Conservation (phyloP, 805 yeast genomes). For the Cyberlindnera veronae region DNA sequence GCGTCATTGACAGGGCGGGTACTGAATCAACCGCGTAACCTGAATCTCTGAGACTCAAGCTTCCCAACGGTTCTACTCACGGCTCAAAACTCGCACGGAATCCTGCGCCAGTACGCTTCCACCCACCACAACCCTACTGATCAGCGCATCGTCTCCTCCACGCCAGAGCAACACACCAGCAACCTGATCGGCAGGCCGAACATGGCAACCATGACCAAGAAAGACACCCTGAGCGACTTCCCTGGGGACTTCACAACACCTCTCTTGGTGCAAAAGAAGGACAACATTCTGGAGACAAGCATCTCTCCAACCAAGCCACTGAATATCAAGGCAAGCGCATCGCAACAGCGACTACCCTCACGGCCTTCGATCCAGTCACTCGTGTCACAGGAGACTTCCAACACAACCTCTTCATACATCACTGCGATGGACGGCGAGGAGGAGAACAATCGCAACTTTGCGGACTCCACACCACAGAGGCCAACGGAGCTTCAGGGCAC, state of each 20-base stretch:
- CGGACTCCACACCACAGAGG: not conserved
- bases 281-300: slow-evolving; percentile 7
- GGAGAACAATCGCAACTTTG: not conserved
- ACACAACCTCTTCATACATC: slow-evolving; percentile 17
- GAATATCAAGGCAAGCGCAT: slow-evolving; percentile 11
- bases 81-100: no score
- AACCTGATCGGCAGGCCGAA: no score
- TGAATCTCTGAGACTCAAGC: not conserved
- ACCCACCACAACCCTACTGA: not conserved
- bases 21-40: no score
- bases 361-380: slow-evolving; percentile 13
- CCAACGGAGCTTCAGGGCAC: not conserved
- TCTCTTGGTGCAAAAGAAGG: not conserved
- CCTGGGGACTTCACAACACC: slow-evolving; percentile 11
- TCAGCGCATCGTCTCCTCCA: no score
- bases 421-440: slow-evolving; percentile 22
- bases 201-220: slow-evolving; percentile 3
- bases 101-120: not conserved
- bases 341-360: slow-evolving; percentile 1
- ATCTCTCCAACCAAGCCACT: slow-evolving; percentile 28
- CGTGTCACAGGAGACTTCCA: slow-evolving; percentile 14
- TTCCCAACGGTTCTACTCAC: no score
- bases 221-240: slow-evolving; percentile 6
- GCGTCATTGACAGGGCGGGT: not conserved
- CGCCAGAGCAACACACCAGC: no score